Conservation (phyloP, 2,329 filamentous ascomycete species). For the Pseudogymnoascus sp. region DNA sequence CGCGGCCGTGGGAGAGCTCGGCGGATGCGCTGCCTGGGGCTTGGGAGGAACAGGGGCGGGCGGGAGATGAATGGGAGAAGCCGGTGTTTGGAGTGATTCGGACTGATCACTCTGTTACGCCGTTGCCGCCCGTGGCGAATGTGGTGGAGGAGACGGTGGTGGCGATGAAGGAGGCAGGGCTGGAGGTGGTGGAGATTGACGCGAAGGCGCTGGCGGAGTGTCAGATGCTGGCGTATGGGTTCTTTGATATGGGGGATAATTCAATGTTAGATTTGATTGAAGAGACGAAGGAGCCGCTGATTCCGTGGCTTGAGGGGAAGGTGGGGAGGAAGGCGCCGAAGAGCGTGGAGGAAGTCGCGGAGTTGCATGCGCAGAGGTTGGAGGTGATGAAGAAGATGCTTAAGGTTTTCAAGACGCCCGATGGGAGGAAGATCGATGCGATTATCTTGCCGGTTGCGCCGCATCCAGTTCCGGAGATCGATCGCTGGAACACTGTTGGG, state of each 20-base stretch:
- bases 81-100: constrained; percentile 40
- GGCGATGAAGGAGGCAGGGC: constrained; percentile 33
- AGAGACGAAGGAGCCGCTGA: constrained; percentile 46
- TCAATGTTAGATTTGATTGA: constrained; percentile 50
- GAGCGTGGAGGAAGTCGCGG: constrained; percentile 39
- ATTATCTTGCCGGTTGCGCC: constrained; percentile 57
- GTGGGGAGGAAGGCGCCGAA: constrained; percentile 41
- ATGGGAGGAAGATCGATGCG: constrained; percentile 44
- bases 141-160: constrained; percentile 39
- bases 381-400: constrained; percentile 48
- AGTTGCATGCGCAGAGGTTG: constrained; percentile 44
- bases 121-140: constrained; percentile 42
- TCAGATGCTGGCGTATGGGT: constrained; percentile 47
- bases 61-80: constrained; percentile 18
- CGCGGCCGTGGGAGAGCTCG: constrained; percentile 41
- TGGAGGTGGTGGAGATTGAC: constrained; percentile 52
- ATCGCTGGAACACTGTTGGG: constrained; percentile 53
- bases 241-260: constrained; percentile 49
- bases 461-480: constrained; percentile 54
- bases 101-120: constrained; percentile 42
- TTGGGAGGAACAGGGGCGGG: constrained; percentile 30
- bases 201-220: constrained; percentile 46
- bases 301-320: constrained; percentile 49
- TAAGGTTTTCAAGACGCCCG: constrained; percentile 45
- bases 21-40: constrained; percentile 36